phyloP scores from a whole-genome alignment of 805 yeast species.

The Teunomyces cretensis region DNA sequence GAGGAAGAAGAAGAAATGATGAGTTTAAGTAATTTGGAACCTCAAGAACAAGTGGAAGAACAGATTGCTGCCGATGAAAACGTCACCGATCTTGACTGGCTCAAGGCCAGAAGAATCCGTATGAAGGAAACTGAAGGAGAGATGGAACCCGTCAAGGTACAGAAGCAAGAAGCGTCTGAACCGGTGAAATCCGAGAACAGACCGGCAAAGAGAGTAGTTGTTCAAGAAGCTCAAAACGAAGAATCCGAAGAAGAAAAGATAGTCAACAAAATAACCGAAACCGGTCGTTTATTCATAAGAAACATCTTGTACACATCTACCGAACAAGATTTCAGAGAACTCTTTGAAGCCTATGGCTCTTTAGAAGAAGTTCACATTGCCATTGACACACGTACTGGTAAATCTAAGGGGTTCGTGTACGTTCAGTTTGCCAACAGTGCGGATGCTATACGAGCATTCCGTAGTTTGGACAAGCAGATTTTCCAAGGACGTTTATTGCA shows the following conservation, averaged over 20 bases:
- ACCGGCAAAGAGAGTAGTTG: background rate
- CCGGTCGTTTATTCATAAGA: constrained; percentile 85
- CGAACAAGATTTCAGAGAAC: constrained; percentile 69
- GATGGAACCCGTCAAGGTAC: constrained; percentile 9
- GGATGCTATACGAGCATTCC: constrained; percentile 76
- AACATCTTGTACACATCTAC: constrained; percentile 78
- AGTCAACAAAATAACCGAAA: constrained; percentile 52
- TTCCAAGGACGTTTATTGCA: constrained; percentile 94
- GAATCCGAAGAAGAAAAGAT: constrained; percentile 46
- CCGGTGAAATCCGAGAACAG: background rate
- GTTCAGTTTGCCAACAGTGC: constrained; percentile 65
- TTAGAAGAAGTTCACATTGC: constrained; percentile 92
- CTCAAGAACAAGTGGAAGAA: constrained; percentile 9
- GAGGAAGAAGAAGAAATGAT: constrained; percentile 47
- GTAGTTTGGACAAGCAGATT: constrained; percentile 76
- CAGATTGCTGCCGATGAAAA: constrained; percentile 46
- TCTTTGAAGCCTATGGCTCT: constrained; percentile 68
- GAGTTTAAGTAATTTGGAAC: constrained; percentile 31
- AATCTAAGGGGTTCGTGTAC: constrained; percentile 91
- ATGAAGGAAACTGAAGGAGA: constrained; percentile 44
- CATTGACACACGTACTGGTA: constrained; percentile 82
- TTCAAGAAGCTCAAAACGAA: constrained; percentile 9
- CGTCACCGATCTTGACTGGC: constrained; percentile 84
- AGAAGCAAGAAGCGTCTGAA: background rate
- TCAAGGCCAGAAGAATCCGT: constrained; percentile 69